These are phyloP conservation scores for Monosporascus sp. DNA, from an alignment of 2,329 filamentous ascomycete species.

Conservation along the genomic window DNA sequence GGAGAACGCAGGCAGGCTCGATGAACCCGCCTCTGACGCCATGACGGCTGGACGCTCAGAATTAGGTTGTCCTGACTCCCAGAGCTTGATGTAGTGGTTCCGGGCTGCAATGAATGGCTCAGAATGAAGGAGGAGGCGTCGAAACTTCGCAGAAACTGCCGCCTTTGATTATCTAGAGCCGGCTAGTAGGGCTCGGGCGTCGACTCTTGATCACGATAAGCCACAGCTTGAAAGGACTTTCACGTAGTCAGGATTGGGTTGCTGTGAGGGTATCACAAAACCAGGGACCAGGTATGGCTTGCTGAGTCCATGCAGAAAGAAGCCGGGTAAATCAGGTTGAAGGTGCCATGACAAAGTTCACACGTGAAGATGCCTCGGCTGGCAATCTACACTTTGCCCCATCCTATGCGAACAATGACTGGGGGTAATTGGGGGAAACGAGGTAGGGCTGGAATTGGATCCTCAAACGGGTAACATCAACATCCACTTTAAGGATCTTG, in stretches of 20 bases:
- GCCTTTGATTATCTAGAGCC: no score
- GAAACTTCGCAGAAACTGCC: no score
- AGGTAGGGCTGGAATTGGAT: no score
- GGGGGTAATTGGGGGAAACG: no score
- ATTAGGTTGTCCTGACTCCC: neutral
- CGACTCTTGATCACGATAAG: no score
- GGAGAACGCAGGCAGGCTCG: constrained; percentile 12
- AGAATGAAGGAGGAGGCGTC: no score
- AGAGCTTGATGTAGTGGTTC: neutral
- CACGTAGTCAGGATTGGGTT: no score
- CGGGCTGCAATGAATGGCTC: no score
- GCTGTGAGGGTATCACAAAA: neutral
- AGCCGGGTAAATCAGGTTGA: neutral
- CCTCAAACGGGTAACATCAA: no score
- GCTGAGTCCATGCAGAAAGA: neutral
- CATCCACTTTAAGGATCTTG: no score
- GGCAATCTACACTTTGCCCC: neutral
- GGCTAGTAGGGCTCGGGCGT: no score
- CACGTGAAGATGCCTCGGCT: constrained; percentile 1
- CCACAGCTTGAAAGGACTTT: no score
- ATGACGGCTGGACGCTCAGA: constrained; percentile 7
- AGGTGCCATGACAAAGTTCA: neutral
- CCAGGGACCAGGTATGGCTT: neutral
- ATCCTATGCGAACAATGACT: neutral
- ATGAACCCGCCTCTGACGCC: constrained; percentile 15